Base-by-base conservation (phyloP, 2,329 filamentous ascomycete species). In the Ceratocystis harringtonii region DNA sequence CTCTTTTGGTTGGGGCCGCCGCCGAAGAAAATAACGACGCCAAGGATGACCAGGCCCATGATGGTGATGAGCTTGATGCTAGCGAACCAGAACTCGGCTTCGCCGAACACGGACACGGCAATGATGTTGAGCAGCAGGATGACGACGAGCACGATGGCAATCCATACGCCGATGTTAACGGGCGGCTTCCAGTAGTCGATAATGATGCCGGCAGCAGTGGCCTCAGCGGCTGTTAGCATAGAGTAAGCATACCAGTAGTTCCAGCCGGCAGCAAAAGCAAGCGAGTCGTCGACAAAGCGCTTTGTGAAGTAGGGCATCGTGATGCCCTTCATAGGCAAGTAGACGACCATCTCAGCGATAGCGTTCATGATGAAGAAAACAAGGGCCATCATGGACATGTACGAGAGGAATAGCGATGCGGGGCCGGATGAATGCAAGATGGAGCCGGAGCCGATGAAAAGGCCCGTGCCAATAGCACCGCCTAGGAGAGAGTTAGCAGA, bases 391-490 rank as follows among this genome's bases (percentile, higher is more conserved):
- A 82, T 81, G 69, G 75, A 76, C 5, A 81, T 70, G 72, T 89
- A 91, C 28, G 82, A 84, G 73, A 91, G 84, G 72, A 90, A 80
- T 17, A 90, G 75, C 0, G 87, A 85, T 4, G 85, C 86, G 2
- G 84, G 84, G 1, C 84, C 84, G 32, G 80, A 79, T 8, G 75
- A 74, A 43, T 79, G 75, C 63, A 86, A 75, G 63, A 84, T 82
- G 66, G 74, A 74, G 28, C 84, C 84, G 45, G 81, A 83, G 65
- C 83, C 82, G 68, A 87, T 78, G 72, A 86, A 86, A 22, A 86
- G 78, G 69, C 84, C 84, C 2, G 84, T 86, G 65, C 84, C 84
- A 68, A 86, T 85, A 25, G 80, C 82, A 68, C 81, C 80, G 57
- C 74, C 74, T 66, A 15, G 8, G 17, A 15, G 15, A 55, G 15